Evolutionary conservation across 1,284 basidiomycete species (phyloP).

Genomic region (Trichosporon sp.): DNA sequence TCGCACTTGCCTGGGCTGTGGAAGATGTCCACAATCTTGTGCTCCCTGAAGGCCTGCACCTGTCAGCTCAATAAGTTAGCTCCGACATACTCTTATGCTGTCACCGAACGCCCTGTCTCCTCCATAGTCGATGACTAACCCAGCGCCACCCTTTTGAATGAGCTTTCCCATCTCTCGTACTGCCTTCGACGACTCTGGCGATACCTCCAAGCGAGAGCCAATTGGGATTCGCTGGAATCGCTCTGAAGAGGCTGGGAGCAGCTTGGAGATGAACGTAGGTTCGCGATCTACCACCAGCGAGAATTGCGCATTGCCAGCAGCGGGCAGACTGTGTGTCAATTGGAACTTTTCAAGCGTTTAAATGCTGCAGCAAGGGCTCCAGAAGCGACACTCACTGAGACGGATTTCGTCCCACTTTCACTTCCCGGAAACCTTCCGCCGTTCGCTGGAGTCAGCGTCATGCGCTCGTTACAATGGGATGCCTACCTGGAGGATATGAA

Average conservation of each 20-base stretch:
- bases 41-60: slow-evolving; percentile 75
- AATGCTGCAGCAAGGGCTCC: no score
- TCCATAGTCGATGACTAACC: slow-evolving; percentile 87
- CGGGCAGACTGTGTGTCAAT: slow-evolving; percentile 10
- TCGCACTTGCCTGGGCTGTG: slow-evolving; percentile 80
- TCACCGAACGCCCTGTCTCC: slow-evolving; percentile 63
- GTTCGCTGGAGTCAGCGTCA: slow-evolving; percentile 57
- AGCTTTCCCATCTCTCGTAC: slow-evolving; percentile 64
- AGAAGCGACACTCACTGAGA: slow-evolving; percentile 15
- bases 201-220: slow-evolving; percentile 72
- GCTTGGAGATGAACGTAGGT: slow-evolving; percentile 60
- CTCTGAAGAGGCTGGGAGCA: slow-evolving; percentile 64
- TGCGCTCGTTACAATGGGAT: neutral
- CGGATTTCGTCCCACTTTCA: slow-evolving; percentile 60
- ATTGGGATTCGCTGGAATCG: slow-evolving; percentile 63
- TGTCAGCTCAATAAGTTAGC: neutral
- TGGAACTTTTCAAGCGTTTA: neutral
- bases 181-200: slow-evolving; percentile 62
- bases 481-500: slow-evolving; percentile 78
- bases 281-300: slow-evolving; percentile 62
- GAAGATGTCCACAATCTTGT: slow-evolving; percentile 81
- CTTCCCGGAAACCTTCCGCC: slow-evolving; percentile 76
- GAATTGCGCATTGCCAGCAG: slow-evolving; percentile 45
- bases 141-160: slow-evolving; percentile 59
- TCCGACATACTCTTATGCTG: slow-evolving; percentile 68